Conservation (phyloP, 441 rosid genomes). For the Adansonia gregorii region DNA sequence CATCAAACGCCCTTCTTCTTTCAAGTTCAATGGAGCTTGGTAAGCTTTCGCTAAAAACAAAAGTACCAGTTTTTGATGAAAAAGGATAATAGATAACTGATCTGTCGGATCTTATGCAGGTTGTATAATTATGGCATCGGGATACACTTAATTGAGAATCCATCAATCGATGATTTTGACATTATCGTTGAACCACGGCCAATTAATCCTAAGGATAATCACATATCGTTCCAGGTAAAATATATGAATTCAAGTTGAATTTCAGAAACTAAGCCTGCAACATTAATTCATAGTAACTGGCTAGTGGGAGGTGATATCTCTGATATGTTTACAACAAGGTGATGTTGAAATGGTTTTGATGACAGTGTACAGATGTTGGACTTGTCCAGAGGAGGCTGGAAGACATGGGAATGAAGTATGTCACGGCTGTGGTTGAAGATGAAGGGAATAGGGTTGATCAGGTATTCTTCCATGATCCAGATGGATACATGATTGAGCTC, state of each 20-base stretch:
- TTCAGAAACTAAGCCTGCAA: background rate
- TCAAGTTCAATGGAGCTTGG: conserved; percentile 83
- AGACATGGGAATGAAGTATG: conserved; percentile 57
- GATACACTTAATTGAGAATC: conserved; percentile 75
- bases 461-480: conserved; percentile 69
- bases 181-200: conserved; percentile 43
- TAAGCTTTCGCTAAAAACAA: conserved; percentile 23
- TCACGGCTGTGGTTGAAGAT: conserved; percentile 55
- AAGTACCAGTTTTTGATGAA: background rate
- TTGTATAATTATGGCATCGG: conserved; percentile 68
- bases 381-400: conserved; percentile 52
- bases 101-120: conserved; percentile 34
- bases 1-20: conserved; percentile 78
- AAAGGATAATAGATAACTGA: background rate
- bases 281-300: background rate
- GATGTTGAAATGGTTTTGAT: background rate
- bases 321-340: background rate
- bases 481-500: conserved; percentile 66
- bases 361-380: conserved; percentile 55
- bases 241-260: background rate
- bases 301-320: background rate
- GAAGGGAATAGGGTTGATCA: conserved; percentile 58
- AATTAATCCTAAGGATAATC: conserved; percentile 73
- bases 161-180: conserved; percentile 47
- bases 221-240: conserved; percentile 67